Evolutionary conservation across 345 rosid species (phyloP), one percentile per base, ranked within the genome.

Genomic region (Eucalyptus marginata): DNA sequence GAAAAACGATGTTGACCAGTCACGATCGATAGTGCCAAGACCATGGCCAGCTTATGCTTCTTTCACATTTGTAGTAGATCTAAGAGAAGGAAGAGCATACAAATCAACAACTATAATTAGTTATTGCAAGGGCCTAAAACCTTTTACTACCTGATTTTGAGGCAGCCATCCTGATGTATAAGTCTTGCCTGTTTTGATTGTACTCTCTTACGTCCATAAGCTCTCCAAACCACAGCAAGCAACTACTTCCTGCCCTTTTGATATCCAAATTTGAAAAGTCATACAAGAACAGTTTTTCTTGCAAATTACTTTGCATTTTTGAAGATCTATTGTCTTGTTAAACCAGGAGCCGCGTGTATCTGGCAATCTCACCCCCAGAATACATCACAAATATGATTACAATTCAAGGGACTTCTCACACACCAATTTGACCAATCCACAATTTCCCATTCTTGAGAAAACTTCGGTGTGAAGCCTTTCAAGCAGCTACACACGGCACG

Each of bases 251-350:
- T 44, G 93, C 95, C 43, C 91, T 93, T 59, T 88, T 81, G 46
- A 95, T 88, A 76, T 92, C 87, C 44, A 88, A 88, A 87, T 83
- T 91, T 1, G 94, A 87, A 92, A 94, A 87, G 95, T 96, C 3
- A 64, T 92, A 20, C 97, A 95, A 15, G 93, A 92, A 87, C 95
- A 95, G 40, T 95, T 94, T 33, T 88, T 86, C n/a, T 25, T 43
- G 90, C 96, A 94, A 58, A 83, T 10, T 25, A 51, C 22, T 86
- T 89, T 85, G 68, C 95, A 95, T 46, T 91, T 93, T 6, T 87
- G 8, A 10, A 93, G 93, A 50, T 66, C 90, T 27, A 91, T 79
- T 16, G 81, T 88, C 51, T 86, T 88, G 10, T 90, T 88, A 51
- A 86, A 89, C 90, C 93, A 90, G 2, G 94, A 46, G 6, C 56